Evolutionary conservation across 768 basidiomycete genomes (phyloP), one percentile per base, ranked within the genome.

Genomic region (Trametes villosa): DNA sequence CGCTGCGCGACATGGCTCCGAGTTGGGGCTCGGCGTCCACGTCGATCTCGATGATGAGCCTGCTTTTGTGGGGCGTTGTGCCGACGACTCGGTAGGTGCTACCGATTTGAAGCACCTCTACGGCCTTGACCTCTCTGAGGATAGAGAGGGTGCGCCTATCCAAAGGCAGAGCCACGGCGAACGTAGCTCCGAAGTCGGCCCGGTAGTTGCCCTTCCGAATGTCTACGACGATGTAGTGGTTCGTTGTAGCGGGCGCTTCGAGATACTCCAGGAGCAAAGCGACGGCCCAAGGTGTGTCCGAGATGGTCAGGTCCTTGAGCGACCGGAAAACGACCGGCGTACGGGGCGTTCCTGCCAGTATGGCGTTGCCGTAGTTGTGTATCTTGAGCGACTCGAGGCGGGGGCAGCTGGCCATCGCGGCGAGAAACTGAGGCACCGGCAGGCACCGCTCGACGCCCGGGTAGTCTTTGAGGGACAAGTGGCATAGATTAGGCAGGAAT

Each of bases 61-160:
- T 57, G 26, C 29, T 40, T 26, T 13, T 3, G 20, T 17, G 34
- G 26, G 55, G 46, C 8, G 55, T 48, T n/a, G 26, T 27, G 36
- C 55, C 55, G 45, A 57, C n/a, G 46, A 57, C 7, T 34, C 12
- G 34, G 46, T 48, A 57, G 36, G 46, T 48, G 55, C 34, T 40
- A 4, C 17, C 24, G 15, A 9, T n/a, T 45, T 29, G 15, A 17
- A 27, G 34, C 31, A 46, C 53, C 31, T 55, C 45, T 33, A 57
- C 18, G 8, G 13, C 5, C 7, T 11, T 40, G 11, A 47, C 29
- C 9, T 47, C 34, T 18, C 29, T 15, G 3, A 46, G 34, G 26
- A 57, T 29, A 11, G 55, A 36, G 33, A 48, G 45, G 11, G 46
- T 48, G 9, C 11, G 5, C 9, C 5, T 24, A 27, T 29, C 26